Conservation (phyloP, 2,329 filamentous ascomycete genomes). For the Botrytis fragariae region DNA sequence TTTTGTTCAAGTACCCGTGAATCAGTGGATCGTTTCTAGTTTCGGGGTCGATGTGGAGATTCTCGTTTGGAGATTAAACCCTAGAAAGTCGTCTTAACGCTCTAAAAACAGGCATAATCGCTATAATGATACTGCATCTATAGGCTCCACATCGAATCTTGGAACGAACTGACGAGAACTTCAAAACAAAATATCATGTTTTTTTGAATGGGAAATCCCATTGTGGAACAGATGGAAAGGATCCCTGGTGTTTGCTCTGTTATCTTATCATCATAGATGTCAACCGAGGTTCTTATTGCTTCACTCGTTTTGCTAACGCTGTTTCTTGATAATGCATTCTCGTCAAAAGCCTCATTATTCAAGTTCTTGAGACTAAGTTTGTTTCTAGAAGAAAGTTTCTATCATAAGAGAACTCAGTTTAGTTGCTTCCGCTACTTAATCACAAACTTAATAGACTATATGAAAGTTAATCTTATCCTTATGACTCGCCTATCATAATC, state of each 20-base stretch:
- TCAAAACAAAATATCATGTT: neutral
- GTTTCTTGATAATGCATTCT: neutral
- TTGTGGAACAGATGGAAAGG: neutral
- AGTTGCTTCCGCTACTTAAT: neutral
- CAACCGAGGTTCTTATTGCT: neutral
- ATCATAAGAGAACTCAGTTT: neutral
- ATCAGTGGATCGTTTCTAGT: neutral
- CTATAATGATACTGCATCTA: neutral
- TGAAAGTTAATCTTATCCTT: neutral
- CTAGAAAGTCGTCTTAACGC: neutral
- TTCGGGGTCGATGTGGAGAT: conserved; percentile 1
- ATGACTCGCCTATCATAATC: neutral
- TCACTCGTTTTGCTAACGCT: neutral
- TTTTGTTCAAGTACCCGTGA: neutral
- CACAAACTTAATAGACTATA: neutral
- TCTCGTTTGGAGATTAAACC: neutral
- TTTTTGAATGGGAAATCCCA: neutral
- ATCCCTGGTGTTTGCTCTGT: neutral
- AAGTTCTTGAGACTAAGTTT: neutral
- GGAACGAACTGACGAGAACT: neutral
- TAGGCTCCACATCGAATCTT: neutral
- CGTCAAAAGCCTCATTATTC: neutral
- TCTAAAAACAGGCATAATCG: neutral
- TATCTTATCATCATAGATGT: neutral
- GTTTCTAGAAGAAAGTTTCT: neutral